Evolutionary conservation across 768 basidiomycete species (phyloP), one percentile per base, ranked within the genome.

Genomic region (Tricholoma sp.): DNA sequence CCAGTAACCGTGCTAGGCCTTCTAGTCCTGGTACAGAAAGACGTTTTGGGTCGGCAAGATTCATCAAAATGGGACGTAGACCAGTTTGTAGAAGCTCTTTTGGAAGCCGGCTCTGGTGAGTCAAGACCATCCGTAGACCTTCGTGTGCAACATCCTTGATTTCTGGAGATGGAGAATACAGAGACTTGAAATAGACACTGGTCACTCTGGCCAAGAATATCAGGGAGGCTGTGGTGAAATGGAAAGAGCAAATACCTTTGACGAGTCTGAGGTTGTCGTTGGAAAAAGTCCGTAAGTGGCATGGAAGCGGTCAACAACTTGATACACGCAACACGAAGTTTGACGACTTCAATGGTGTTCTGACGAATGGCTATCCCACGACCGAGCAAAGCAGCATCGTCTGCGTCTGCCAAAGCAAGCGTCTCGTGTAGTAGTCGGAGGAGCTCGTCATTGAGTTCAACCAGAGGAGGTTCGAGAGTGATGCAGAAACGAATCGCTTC

Each of bases 71-170:
- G 0, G 97, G 97, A 18, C 96, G 88, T 24, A 99, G 75, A 3
- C 97, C 97, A 0, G 92, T 91, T 70, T 99, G 97, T 41, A 99
- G 74, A 39, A 98, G 81, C 60, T 98, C 97, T 68, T 94, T 95
- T 0, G 97, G 97, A 50, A 99, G 79, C 54, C 96, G 87, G 58
- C 84, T 87, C 69, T 98, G 95, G 65, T 94, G 89, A 3, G 83
- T 83, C 35, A 98, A 77, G 10, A 98, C 93, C 76, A 90, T 88
- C 58, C 88, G 82, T 37, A 98, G 81, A 29, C 94, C 94, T 60
- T 97, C 91, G 61, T 98, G 94, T 0, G 97, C 94, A 7, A 94
- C 94, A 61, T 94, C 88, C 68, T 98, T 98, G 61, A 99, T 89
- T 64, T 97, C 94, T 10, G 84, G 78, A 12, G 88, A 89, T 18